Evolutionary conservation across 768 basidiomycete species (phyloP).

Genomic region (Boletales sp.): DNA sequence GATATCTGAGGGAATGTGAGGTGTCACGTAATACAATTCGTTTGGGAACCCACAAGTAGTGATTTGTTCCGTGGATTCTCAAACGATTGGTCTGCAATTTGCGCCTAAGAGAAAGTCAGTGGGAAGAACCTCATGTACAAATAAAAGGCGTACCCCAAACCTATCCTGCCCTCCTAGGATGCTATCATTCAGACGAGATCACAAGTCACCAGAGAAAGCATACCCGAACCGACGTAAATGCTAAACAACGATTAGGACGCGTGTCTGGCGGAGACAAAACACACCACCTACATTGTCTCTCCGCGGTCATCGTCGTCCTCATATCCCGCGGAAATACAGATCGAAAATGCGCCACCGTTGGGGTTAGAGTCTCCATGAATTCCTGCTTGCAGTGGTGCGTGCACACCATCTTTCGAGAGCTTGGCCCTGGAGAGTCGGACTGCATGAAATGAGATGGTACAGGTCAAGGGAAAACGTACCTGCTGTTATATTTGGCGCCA

Average conservation of each 20-base stretch:
- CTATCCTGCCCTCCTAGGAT: conserved; percentile 20
- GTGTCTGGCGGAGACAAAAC: neutral
- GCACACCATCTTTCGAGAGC: conserved; percentile 29
- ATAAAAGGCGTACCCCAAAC: conserved; percentile 10
- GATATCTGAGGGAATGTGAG: conserved; percentile 27
- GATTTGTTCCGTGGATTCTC: conserved; percentile 19
- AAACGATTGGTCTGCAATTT: conserved; percentile 24
- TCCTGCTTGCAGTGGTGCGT: conserved; percentile 33
- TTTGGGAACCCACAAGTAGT: conserved; percentile 11
- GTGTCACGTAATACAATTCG: neutral
- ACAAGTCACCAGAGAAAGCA: neutral
- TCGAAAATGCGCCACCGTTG: conserved; percentile 36
- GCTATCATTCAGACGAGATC: neutral
- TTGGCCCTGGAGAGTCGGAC: conserved; percentile 13
- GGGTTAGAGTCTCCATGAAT: conserved; percentile 33
- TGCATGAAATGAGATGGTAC: neutral
- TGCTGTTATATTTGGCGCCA: conserved; percentile 18
- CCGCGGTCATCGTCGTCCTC: conserved; percentile 39
- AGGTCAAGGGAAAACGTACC: conserved; percentile 3
- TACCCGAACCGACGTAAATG: conserved; percentile 33
- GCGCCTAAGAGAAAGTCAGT: conserved; percentile 15
- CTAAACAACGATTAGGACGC: conserved; percentile 18
- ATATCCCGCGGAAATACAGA: conserved; percentile 41
- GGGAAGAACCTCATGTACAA: neutral
- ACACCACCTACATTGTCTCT: conserved; percentile 32